These are phyloP conservation scores for Eragrostis nindensis DNA, from an alignment of 176 grass and related monocot species.

Conservation along the genomic window DNA sequence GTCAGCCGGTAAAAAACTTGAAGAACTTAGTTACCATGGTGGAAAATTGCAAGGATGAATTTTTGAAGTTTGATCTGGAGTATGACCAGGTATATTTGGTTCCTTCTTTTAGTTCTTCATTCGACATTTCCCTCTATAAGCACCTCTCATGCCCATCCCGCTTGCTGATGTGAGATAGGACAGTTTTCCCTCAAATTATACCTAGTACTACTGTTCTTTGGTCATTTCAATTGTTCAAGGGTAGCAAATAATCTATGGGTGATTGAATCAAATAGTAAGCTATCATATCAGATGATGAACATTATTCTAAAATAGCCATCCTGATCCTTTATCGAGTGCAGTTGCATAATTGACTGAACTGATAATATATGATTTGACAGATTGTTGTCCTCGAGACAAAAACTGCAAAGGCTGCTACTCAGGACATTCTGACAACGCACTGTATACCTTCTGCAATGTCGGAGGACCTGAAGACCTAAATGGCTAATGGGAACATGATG, in stretches of 20 bases:
- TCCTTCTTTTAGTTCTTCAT: slow-evolving; percentile 25
- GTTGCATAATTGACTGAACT: slow-evolving; percentile 10
- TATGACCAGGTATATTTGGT: slow-evolving; percentile 78
- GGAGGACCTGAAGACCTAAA: slow-evolving; percentile 79
- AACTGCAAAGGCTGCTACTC: slow-evolving; percentile 90
- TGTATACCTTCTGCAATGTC: slow-evolving; percentile 94
- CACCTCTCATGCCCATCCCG: not conserved
- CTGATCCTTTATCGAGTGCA: not conserved
- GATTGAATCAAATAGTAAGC: not conserved
- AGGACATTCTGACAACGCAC: slow-evolving; percentile 81
- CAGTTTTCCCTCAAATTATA: not conserved
- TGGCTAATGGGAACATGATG: not conserved
- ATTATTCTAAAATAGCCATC: not conserved
- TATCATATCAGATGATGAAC: not conserved
- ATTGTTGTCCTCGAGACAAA: slow-evolving; percentile 90
- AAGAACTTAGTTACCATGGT: slow-evolving; percentile 79
- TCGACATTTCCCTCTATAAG: not conserved
- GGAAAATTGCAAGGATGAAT: slow-evolving; percentile 86
- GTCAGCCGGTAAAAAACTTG: slow-evolving; percentile 87
- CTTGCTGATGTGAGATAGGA: not conserved
- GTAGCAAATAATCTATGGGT: not conserved
- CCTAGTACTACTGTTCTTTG: not conserved
- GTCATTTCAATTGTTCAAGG: not conserved
- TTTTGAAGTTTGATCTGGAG: slow-evolving; percentile 95
- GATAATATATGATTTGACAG: slow-evolving; percentile 56